Evolutionary conservation across 805 yeast species (phyloP), one percentile per base, ranked within the genome.

Genomic region (Henningerozyma blattae): DNA sequence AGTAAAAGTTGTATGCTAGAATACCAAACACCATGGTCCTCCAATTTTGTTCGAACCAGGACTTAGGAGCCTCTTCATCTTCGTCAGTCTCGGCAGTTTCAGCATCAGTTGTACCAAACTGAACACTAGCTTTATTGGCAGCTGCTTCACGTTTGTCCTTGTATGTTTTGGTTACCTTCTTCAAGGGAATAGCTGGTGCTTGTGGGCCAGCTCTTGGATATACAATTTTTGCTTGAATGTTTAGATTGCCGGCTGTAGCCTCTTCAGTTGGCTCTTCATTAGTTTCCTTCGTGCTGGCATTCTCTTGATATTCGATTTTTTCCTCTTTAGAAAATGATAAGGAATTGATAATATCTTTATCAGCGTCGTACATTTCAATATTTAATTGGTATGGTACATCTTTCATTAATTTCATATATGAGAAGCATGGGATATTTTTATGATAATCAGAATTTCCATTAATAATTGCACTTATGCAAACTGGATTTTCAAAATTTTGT

Each of bases 41-140:
- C 60, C 60, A 55, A 38, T 53, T 53, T 34, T 51, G 48, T 31
- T 46, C 50, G 15, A 52, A 24, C 48, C 53, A 55, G 1, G 51
- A 32, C 18, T 37, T 38, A 4, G 44, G 44, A 15, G 44, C 50
- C 5, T 18, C 39, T 2, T 40, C 48, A 4, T 34, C 43, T n/a
- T 41, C 50, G 27, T 43, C 48, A 31, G 41, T 40, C 30, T 44
- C 46, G 15, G 43, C 41, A 7, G 48, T 48, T 13, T 43, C 40
- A 7, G 34, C 19, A 15, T 27, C 28, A 12, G 17, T 16, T 13
- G 27, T 12, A 14, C 32, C 31, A 26, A 43, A 42, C 27, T 46
- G 48, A 4, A 45, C 47, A 19, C 18, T 36, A 28, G 25, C 26
- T 8, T 42, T 34, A 13, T 36, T 44, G 19, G 38, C 34, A 7